Conservation (phyloP, 208 protist species). For the Porcisia hertigi region DNA sequence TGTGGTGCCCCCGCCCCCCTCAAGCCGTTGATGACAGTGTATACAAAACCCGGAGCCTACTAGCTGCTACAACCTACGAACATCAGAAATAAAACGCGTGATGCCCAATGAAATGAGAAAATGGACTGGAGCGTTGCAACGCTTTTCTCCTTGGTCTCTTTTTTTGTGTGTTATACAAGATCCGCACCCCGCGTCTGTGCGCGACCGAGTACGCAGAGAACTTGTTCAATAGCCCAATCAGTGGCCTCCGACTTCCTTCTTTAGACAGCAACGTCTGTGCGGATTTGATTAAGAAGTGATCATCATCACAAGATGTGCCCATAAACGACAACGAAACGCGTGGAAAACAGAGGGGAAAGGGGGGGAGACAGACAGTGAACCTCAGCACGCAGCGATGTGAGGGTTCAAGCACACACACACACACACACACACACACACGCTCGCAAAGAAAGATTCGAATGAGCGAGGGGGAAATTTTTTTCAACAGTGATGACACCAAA, state of each 20-base stretch:
- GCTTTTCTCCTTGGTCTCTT: not conserved
- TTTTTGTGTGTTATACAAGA: not conserved
- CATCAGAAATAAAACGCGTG: not conserved
- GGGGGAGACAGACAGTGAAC: constrained; percentile 9
- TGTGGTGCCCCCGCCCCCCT: not conserved
- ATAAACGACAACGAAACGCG: constrained; percentile 6
- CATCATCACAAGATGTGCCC: not conserved
- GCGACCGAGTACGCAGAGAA: not conserved
- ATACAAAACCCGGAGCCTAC: not conserved
- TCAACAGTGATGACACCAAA: constrained; percentile 4
- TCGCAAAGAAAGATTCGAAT: not conserved
- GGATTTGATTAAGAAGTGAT: not conserved
- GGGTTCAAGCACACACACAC: not conserved
- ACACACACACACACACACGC: constrained; percentile 10
- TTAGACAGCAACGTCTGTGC: not conserved
- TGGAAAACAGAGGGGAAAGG: constrained; percentile 15
- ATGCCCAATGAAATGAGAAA: not conserved
- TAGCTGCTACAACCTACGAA: not conserved
- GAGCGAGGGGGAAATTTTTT: constrained; percentile 12
- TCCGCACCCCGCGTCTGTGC: not conserved
- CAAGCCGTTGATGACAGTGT: not conserved
- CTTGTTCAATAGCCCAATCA: not conserved
- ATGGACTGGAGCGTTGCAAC: too few relatives aligned
- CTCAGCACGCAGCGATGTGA: not conserved
- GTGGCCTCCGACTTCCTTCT: not conserved